A percentile compares a stretch with the other conserved stretches of the same genome.
Conservation (phyloP, 257 asterid species). For the Anisodus tanguticus region DNA sequence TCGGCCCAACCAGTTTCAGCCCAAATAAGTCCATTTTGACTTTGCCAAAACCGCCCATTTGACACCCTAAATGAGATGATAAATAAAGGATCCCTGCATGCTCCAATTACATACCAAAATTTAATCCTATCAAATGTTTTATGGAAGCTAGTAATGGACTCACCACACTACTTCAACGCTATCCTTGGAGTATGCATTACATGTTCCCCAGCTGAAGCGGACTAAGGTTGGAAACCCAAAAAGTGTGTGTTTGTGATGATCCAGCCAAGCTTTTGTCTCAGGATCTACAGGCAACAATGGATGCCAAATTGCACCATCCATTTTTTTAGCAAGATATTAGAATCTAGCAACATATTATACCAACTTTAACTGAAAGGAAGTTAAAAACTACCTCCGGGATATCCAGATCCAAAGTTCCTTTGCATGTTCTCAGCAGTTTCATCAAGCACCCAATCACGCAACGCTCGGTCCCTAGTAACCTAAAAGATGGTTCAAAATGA, state of each 20-base stretch:
- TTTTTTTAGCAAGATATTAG: background rate
- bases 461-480: conserved; percentile 95
- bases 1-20: too few relatives aligned
- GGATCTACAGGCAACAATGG: conserved; percentile 60
- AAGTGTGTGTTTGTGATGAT: conserved; percentile 74
- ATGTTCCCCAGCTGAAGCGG: conserved; percentile 99
- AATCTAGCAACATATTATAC: conserved; percentile 24
- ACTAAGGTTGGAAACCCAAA: conserved; percentile 95
- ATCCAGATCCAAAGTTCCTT: conserved; percentile 87
- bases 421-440: conserved; percentile 78
- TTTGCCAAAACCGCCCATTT: too few relatives aligned
- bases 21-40: too few relatives aligned
- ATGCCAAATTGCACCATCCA: background rate
- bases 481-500: conserved; percentile 34
- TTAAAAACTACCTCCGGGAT: conserved; percentile 80
- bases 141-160: conserved; percentile 32
- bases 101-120: background rate
- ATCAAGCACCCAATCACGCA: conserved; percentile 77
- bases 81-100: background rate
- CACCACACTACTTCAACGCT: conserved; percentile 81
- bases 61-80: background rate
- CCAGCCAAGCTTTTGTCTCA: conserved; percentile 87
- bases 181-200: conserved; percentile 70
- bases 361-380: conserved; percentile 10
- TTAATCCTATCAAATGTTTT: background rate